Evolutionary conservation across 179 eudicot species (phyloP), one percentile per base, ranked within the genome.

Genomic region (Actinidia chinensis): DNA sequence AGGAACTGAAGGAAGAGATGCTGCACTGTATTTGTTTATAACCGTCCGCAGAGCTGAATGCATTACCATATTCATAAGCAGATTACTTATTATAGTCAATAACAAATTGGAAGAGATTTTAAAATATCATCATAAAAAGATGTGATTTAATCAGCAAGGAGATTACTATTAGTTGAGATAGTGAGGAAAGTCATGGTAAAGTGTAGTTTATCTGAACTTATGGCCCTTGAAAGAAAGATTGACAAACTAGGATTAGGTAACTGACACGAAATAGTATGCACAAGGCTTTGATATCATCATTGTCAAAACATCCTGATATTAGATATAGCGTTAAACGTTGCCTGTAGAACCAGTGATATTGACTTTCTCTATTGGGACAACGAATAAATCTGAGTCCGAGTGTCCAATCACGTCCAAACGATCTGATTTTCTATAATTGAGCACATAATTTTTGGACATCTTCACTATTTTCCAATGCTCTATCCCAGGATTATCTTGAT

Each of bases 21-120:
- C 77, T 23, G 74, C 68, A 77, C 86, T 87, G 83, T 89, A 91
- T 82, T 83, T 83, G 17, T 81, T 82, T 50, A 95, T 88, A 43
- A 91, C 92, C 79, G 76, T 86, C 71, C 87, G 86, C 71, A 95
- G 76, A 17, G 90, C 98, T 95, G 95, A 82, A 85, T 80, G 77
- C 47, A 54, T 33, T 78, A 59, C 18, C 46, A 25, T 78, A 11
- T 48, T 64, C 60, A 64, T 47, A 14, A 73, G 76, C 20, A 52
- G 44, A 71, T 52, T 20, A 48, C 46, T 23, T 51, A 52, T 15
- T 52, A 36, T n/a, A 51, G 6, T 6, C 28, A 51, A 71, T 46
- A 50, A 20, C 43, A 13, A 68, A 13, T 78, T 47, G 68, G 50
- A 76, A 75, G 59, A 75, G 13, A 33, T 33, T 48, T 22, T 22